These are phyloP conservation scores for Cyclostephanos invisitatus DNA, from an alignment of 108 stramenopile genomes.

Conservation along the genomic window DNA sequence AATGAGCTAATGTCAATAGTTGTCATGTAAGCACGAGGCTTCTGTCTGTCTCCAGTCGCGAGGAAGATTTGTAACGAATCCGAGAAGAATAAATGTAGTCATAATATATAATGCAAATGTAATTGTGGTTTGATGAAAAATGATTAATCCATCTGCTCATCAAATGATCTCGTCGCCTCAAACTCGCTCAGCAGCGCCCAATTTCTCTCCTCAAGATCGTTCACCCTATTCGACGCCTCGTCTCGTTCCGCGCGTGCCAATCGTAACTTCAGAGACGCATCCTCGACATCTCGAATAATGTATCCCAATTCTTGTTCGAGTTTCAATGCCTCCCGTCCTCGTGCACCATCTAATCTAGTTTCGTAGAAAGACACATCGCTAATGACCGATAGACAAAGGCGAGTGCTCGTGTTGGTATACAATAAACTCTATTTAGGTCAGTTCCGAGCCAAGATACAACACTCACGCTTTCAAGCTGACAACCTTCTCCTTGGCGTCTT, in stretches of 20 bases:
- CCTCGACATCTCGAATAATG: conserved; percentile 68
- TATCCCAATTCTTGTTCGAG: conserved; percentile 50
- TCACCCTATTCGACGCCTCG: conserved; percentile 53
- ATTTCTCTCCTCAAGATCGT: conserved; percentile 64
- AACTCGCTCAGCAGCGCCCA: conserved; percentile 80
- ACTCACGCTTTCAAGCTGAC: conserved; percentile 66
- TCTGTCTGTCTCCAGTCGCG: too few species aligned
- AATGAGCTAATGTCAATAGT: too few species aligned
- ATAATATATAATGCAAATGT: neutral
- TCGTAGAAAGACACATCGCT: conserved; percentile 51
- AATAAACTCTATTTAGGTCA: neutral
- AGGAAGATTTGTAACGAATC: too few species aligned
- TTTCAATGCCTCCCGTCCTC: conserved; percentile 25
- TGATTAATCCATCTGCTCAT: conserved; percentile 37
- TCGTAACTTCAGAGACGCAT: conserved; percentile 65
- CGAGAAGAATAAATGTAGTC: neutral
- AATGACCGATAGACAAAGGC: neutral
- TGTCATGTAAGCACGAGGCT: too few species aligned
- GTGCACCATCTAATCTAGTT: conserved; percentile 32
- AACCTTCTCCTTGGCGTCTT: conserved; percentile 63
- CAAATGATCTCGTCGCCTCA: conserved; percentile 56
- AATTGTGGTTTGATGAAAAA: neutral
- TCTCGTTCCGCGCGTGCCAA: conserved; percentile 55
- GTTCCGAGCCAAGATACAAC: neutral
- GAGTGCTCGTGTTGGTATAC: neutral